Evolutionary conservation across 1,284 basidiomycete genomes (phyloP), one percentile per base, ranked within the genome.

Genomic region (Marasmius sp.): DNA sequence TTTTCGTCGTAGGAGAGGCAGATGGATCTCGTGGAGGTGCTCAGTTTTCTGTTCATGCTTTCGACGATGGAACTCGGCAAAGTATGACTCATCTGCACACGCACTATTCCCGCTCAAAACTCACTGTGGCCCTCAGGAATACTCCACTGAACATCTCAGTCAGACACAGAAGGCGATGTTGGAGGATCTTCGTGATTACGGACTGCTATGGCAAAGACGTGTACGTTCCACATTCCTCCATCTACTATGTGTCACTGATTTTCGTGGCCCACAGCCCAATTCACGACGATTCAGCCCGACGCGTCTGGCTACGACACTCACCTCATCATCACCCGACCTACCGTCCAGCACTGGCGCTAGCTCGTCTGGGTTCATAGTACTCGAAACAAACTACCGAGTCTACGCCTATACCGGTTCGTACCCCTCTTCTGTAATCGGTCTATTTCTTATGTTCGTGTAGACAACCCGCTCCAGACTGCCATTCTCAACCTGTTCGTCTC

Each of bases 351-450:
- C 82, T 56, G 83, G 83, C 60, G 78, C 79, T 63, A 83, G 82
- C 64, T 81, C 82, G 54, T 85, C 81, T 74, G 93, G 94, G 3
- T 99, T 98, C 78, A 91, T 99, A 67, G 91, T 99, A 68, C 83
- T 99, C 41, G 97, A 99, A 79, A 99, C 97, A 22, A 99, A 99
- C 78, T 99, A 98, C 79, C 91, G 96, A 65, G 80, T 99, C 61
- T 99, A 99, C 75, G 97, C 97, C 0, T 99, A 99, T 75, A 99
- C 97, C 43, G 91, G 94, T 94, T 75, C 66, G 78, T 70, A 33
- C 34, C 33, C 18, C 52, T 56, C 39, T 27, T 27, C 27, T 27
- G 27, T 5, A 5, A 27, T 5, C 27, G 27, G 27, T 2, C 2
- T 27, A 5, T 27, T 27, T 45, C 22, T 51, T 8, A 55, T 59